Conservation (phyloP, 768 basidiomycete genomes). For the Gloeophyllum trabeum region DNA sequence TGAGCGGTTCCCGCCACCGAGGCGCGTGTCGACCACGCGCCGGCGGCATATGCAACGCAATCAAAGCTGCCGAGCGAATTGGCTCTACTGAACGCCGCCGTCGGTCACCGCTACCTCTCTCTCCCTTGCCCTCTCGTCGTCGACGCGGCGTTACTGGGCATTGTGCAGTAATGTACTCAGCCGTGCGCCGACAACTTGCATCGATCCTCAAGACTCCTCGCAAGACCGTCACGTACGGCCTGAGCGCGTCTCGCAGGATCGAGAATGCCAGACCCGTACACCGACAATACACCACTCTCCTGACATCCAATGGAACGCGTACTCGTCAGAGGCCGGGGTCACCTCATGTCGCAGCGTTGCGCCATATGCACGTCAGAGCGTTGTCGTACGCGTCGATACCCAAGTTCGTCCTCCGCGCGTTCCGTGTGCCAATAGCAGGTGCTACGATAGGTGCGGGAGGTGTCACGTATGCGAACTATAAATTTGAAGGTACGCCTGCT, state of each 20-base stretch:
- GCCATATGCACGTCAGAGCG: conserved; percentile 63
- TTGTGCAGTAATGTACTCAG: conserved; percentile 29
- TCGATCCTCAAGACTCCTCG: conserved; percentile 18
- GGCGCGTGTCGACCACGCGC: too few relatives aligned
- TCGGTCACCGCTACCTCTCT: too few relatives aligned
- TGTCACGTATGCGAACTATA: conserved; percentile 91
- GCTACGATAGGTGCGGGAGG: conserved; percentile 87
- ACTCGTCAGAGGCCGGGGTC: conserved; percentile 38
- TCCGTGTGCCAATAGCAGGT: conserved; percentile 81
- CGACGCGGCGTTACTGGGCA: too few relatives aligned
- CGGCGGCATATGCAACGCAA: too few relatives aligned
- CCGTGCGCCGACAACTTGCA: conserved; percentile 27
- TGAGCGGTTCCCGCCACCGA: too few relatives aligned
- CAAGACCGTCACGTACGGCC: conserved; percentile 44
- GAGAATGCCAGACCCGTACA: conserved; percentile 31
- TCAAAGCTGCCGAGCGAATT: too few relatives aligned
- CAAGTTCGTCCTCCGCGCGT: conserved; percentile 78
- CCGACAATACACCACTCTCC: conserved; percentile 46
- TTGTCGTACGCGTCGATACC: conserved; percentile 86
- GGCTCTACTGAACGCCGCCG: too few relatives aligned
- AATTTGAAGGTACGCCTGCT: conserved; percentile 70
- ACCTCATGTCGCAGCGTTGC: conserved; percentile 30
- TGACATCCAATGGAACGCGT: conserved; percentile 33
- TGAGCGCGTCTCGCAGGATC: conserved; percentile 28
- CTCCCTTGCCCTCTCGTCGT: too few relatives aligned